phyloP scores from a whole-genome alignment of 257 asterid genomes.

The Capsicum baccatum region DNA sequence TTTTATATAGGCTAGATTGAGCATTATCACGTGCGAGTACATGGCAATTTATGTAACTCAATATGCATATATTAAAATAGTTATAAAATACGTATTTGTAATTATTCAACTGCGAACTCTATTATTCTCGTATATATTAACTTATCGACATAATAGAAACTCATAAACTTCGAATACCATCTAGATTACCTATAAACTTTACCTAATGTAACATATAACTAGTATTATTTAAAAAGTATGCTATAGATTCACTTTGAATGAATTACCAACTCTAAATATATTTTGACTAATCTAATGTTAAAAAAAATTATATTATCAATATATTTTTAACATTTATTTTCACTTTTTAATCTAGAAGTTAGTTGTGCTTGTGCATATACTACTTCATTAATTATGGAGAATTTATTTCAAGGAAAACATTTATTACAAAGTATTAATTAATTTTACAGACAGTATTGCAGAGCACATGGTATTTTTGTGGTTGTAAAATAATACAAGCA shows the following conservation, averaged over 20 bases:
- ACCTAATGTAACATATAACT: neutral
- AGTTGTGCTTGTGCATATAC: neutral
- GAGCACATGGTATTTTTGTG: constrained; percentile 24
- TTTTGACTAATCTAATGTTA: neutral
- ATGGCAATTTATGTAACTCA: no score
- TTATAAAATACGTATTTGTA: neutral
- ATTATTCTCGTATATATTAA: neutral
- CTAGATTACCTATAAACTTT: no score
- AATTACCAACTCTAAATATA: neutral
- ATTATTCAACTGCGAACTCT: neutral
- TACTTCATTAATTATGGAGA: neutral
- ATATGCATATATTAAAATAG: no score
- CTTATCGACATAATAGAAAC: neutral
- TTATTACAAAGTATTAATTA: neutral
- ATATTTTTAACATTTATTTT: no score
- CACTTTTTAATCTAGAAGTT: neutral
- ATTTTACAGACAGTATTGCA: neutral
- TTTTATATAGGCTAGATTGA: neutral
- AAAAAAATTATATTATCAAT: no score
- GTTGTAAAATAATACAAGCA: neutral
- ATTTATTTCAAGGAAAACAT: neutral
- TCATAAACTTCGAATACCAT: neutral
- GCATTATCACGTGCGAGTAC: no score
- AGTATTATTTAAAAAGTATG: neutral
- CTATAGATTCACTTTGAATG: neutral